Evolutionary conservation across 2,329 filamentous ascomycete genomes (phyloP), one percentile per base, ranked within the genome.

Genomic region (Cladosporium sp.): DNA sequence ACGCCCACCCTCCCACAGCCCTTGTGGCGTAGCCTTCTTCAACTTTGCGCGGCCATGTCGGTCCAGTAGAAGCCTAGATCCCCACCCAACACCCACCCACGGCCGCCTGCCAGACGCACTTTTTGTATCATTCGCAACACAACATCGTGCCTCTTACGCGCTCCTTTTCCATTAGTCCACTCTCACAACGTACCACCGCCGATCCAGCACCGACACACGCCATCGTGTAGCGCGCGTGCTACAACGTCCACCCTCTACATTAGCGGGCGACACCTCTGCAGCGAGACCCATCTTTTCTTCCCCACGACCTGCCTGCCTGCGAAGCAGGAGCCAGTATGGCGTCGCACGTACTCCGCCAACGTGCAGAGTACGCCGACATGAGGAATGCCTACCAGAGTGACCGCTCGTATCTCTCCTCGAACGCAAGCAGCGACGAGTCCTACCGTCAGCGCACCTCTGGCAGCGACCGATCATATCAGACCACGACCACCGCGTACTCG

Each of bases 341-440:
- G 44, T 63, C 61, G 61, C 61, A 56, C 61, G 50, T 63, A 46
- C 73, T 75, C 53, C 73, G 74, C 67, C 73, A 74, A 60, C 72
- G 71, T 56, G 69, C 65, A 53, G 68, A 74, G 59, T 58, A 73
- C 58, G 67, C 70, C 40, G 66, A 75, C 68, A 74, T 75, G 62
- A 70, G 73, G 49, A 68, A 65, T 56, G 73, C 72, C 26, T 75
- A 73, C 64, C 69, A 70, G 63, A 69, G 62, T 64, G 69, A 67
- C 21, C 66, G 66, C 37, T 69, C 71, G 14, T 62, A 68, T 16
- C 69, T 75, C 57, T 72, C 69, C 37, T 69, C 71, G 33, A 66
- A 64, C 37, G 67, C 66, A 62, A 71, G 68, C 53, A 69, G 69
- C 31, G 49, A 62, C 46, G 59, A 67, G n/a, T 46, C 55, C 40